These are phyloP conservation scores for Lactarius deliciosus DNA, from an alignment of 768 basidiomycete species.

Conservation along the genomic window DNA sequence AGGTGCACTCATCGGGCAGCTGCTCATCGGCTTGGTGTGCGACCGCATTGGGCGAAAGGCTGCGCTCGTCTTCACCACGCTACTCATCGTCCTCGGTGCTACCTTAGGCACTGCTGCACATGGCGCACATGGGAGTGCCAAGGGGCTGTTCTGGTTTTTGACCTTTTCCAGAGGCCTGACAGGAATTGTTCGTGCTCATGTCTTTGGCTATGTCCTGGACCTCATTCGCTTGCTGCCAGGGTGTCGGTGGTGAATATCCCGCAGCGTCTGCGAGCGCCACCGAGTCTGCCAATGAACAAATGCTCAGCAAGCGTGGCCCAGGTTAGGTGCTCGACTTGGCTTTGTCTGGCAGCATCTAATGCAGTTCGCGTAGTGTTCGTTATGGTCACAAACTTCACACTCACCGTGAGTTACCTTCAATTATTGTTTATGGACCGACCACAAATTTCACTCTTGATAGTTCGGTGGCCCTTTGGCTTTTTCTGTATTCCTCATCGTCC, in stretches of 20 bases:
- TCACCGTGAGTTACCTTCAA: constrained; percentile 45
- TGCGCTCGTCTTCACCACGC: constrained; percentile 65
- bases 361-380: constrained; percentile 51
- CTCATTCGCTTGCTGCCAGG: constrained; percentile 39
- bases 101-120: constrained; percentile 67
- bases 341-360: constrained; percentile 5
- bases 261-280: constrained; percentile 66
- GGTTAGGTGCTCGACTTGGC: constrained; percentile 37
- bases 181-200: constrained; percentile 49
- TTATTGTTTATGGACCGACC: not conserved
- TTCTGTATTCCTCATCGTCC: constrained; percentile 63
- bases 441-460: constrained; percentile 34
- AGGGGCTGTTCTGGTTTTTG: constrained; percentile 72
- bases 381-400: constrained; percentile 72
- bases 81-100: constrained; percentile 67
- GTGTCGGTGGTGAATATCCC: constrained; percentile 78
- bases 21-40: constrained; percentile 65
- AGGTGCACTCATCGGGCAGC: constrained; percentile 63
- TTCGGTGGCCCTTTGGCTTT: constrained; percentile 68
- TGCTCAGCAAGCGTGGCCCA: constrained; percentile 57
- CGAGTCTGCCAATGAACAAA: constrained; percentile 73
- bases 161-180: constrained; percentile 71
- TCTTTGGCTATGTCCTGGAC: not conserved
- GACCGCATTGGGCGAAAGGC: constrained; percentile 71
- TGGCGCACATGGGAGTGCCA: constrained; percentile 52